Percentiles rank a stretch among this genome's conserved stretches.
phyloP scores from a whole-genome alignment of 306 rosid species.

The Datisca glomerata region DNA sequence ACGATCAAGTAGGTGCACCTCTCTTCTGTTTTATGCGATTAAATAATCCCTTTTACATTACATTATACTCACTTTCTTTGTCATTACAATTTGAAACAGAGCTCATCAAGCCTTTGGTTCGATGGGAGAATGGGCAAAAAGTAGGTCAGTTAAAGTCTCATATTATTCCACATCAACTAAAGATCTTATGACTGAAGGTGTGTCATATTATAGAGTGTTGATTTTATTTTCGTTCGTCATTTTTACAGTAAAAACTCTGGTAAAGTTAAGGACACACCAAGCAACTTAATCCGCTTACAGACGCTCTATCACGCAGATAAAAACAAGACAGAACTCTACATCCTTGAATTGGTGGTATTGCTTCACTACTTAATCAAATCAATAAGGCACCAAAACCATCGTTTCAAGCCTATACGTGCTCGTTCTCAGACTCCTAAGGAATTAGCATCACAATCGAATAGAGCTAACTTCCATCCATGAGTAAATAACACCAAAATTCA shows the following conservation, averaged over 20 bases:
- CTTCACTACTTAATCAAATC: conserved; percentile 52
- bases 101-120: conserved; percentile 94
- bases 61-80: not conserved
- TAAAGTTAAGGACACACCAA: conserved; percentile 23
- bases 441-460: conserved; percentile 25
- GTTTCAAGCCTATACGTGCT: conserved; percentile 27
- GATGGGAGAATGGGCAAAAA: conserved; percentile 95
- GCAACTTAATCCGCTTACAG: conserved; percentile 51
- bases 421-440: conserved; percentile 54
- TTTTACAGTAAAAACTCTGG: conserved; percentile 50
- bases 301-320: conserved; percentile 75
- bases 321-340: conserved; percentile 50
- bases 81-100: conserved; percentile 35
- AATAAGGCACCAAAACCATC: conserved; percentile 44
- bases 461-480: conserved; percentile 15
- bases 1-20: conserved; percentile 50
- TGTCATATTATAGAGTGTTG: too few species aligned
- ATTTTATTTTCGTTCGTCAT: not conserved
- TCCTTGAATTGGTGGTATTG: conserved; percentile 58
- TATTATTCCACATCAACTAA: not conserved
- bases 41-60: conserved; percentile 3
- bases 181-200: too few species aligned
- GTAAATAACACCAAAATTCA: not conserved
- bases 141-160: conserved; percentile 39
- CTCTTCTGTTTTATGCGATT: not conserved